phyloP scores from a whole-genome alignment of 1,139 yeast genomes.

The Scheffersomyces lignicola region DNA sequence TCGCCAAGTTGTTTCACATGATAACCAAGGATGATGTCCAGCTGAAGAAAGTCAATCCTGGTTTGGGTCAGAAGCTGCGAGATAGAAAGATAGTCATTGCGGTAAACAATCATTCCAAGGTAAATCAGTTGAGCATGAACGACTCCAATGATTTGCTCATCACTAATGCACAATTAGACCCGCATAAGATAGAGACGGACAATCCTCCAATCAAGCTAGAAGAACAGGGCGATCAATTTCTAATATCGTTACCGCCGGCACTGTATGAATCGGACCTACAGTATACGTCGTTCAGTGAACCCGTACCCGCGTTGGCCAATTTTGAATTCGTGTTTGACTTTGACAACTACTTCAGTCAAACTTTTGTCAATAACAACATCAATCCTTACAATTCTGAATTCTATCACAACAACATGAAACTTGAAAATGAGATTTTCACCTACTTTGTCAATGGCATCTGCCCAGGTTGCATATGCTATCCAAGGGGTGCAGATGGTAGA shows the following conservation, averaged over 20 bases:
- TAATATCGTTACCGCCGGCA: neutral
- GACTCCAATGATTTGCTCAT: constrained; percentile 1
- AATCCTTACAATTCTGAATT: neutral
- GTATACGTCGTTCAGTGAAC: too few relatives aligned
- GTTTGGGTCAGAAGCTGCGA: constrained; percentile 1
- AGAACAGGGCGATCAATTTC: neutral
- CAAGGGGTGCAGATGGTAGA: constrained; percentile 7
- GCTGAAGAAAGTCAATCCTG: neutral
- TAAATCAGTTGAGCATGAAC: constrained; percentile 2
- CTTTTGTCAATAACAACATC: neutral
- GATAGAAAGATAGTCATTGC: constrained; percentile 1
- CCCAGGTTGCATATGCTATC: constrained; percentile 35
- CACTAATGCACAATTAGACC: constrained; percentile 1
- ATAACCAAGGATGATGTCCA: constrained; percentile 3
- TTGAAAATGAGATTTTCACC: constrained; percentile 12
- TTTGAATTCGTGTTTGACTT: constrained; percentile 1
- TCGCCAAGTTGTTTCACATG: constrained; percentile 7
- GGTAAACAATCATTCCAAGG: constrained; percentile 5
- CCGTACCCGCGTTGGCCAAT: neutral
- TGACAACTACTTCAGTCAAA: constrained; percentile 1
- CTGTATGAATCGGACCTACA: too few relatives aligned
- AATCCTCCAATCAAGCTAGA: neutral
- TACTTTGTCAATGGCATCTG: constrained; percentile 33
- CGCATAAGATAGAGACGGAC: too few relatives aligned
- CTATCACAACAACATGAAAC: constrained; percentile 3